These are phyloP conservation scores for Pestalotiopsis fici DNA, from an alignment of 2,329 filamentous ascomycete genomes.

Conservation along the genomic window DNA sequence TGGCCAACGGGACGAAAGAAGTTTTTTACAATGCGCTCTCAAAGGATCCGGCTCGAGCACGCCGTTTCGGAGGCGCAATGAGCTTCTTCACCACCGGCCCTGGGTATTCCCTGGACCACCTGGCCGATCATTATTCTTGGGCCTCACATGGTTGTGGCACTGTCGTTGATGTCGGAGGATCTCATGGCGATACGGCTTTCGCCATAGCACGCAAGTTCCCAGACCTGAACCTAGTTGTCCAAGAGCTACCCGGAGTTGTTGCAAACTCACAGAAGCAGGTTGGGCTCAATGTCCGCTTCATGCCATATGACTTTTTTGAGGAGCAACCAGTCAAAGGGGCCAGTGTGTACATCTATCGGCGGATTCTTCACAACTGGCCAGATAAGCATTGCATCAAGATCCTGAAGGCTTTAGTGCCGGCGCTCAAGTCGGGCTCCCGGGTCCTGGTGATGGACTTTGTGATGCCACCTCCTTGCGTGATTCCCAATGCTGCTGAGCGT, in stretches of 20 bases:
- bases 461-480: not conserved
- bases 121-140: not conserved
- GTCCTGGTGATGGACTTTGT: not conserved
- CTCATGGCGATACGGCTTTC: not conserved
- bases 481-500: not conserved
- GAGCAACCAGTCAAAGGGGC: conserved; percentile 36
- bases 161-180: not conserved
- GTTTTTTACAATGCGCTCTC: not conserved
- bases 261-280: not conserved
- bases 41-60: not conserved
- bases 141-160: not conserved
- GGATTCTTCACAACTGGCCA: conserved; percentile 46
- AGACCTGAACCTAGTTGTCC: not conserved
- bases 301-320: conserved; percentile 10
- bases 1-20: not conserved
- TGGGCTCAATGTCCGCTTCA: not conserved
- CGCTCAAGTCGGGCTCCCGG: not conserved
- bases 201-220: not conserved
- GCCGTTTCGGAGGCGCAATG: not conserved
- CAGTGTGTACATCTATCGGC: conserved; percentile 40
- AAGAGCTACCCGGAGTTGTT: not conserved
- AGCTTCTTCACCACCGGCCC: not conserved
- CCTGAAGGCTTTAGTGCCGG: conserved; percentile 17
- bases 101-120: not conserved
- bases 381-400: conserved; percentile 33